Evolutionary conservation across 768 basidiomycete genomes (phyloP).

Genomic region (Boletus barrowsii): DNA sequence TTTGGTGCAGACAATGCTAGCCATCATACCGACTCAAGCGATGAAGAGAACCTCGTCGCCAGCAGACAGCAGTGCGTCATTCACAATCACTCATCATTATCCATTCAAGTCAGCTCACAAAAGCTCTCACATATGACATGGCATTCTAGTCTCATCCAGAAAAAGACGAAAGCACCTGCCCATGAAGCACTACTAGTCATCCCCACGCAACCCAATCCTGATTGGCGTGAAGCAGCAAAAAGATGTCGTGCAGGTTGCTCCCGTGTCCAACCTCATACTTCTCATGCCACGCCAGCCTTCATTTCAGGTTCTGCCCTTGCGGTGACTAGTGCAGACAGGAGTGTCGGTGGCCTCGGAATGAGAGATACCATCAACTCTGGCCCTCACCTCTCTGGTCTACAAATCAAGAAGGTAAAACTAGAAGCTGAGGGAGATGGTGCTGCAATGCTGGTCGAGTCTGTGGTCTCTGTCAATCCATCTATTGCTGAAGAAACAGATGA

Average conservation of each 20-base stretch:
- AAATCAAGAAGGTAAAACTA: slow-evolving; percentile 36
- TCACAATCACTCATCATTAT: background rate
- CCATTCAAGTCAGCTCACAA: slow-evolving; percentile 70
- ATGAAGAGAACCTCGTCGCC: slow-evolving; percentile 66
- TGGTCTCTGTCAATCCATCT: slow-evolving; percentile 6
- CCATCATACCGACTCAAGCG: slow-evolving; percentile 46
- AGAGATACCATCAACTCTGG: slow-evolving; percentile 75
- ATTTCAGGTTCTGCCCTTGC: slow-evolving; percentile 62
- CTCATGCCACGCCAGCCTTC: slow-evolving; percentile 41
- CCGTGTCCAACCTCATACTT: too few species aligned
- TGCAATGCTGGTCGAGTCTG: background rate
- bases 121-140: slow-evolving; percentile 34
- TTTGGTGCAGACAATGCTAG: slow-evolving; percentile 24
- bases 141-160: slow-evolving; percentile 42
- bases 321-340: slow-evolving; percentile 61
- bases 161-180: slow-evolving; percentile 35
- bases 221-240: slow-evolving; percentile 83
- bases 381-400: slow-evolving; percentile 66
- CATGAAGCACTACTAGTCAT: slow-evolving; percentile 74
- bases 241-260: slow-evolving; percentile 41
- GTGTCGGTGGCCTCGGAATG: slow-evolving; percentile 74
- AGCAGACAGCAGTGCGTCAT: slow-evolving; percentile 74
- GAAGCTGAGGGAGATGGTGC: slow-evolving; percentile 32
- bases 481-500: slow-evolving; percentile 61
- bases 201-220: slow-evolving; percentile 78